Conservation (phyloP, 163 green algal genomes). For the Trebouxia gelatinosa region DNA sequence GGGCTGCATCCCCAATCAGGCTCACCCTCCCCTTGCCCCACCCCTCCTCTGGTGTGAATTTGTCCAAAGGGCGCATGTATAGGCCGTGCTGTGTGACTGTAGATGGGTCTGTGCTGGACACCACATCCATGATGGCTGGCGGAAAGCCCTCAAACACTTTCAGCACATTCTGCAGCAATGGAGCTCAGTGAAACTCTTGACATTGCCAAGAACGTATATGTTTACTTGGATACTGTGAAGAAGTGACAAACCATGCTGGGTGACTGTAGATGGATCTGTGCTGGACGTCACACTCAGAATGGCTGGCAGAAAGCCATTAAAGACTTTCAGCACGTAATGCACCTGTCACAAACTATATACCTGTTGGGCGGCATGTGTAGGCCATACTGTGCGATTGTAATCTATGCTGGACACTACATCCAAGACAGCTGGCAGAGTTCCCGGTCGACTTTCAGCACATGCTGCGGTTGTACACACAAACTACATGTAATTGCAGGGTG, state of each 20-base stretch:
- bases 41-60: constrained; percentile 10
- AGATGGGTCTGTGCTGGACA: constrained; percentile 32
- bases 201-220: neutral
- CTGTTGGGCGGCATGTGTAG: no score
- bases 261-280: no score
- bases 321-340: no score
- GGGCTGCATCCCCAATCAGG: constrained; percentile 46
- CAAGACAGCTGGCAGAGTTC: no score
- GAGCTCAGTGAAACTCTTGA: neutral
- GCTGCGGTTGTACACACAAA: no score
- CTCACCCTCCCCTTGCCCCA: constrained; percentile 46
- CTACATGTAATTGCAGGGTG: no score
- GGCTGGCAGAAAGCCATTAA: constrained; percentile 36
- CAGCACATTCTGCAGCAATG: constrained; percentile 33
- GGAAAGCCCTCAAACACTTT: constrained; percentile 37
- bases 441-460: no score
- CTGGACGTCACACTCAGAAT: constrained; percentile 40
- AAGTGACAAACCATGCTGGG: no score
- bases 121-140: constrained; percentile 29
- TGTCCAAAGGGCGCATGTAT: constrained; percentile 35
- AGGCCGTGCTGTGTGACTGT: constrained; percentile 44
- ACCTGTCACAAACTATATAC: no score
- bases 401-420: no score
- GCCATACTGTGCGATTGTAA: no score
- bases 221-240: no score